Conservation (phyloP, 139 green algal species). For the Volvox reticuliferus region DNA sequence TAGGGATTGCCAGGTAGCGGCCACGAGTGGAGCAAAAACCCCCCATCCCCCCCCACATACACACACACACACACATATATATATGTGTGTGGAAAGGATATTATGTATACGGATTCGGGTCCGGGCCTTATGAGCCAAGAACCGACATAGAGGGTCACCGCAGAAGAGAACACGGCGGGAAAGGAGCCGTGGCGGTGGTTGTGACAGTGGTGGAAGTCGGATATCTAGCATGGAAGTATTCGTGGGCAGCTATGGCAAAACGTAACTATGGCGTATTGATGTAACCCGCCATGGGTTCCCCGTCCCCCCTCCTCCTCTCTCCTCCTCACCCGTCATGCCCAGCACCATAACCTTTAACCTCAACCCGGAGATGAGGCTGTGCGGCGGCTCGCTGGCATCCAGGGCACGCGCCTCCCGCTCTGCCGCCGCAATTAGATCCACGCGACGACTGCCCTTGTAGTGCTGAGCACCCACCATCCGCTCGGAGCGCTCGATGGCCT, state of each 20-base stretch:
- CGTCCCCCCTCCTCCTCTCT: not conserved
- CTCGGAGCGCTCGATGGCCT: slow-evolving; percentile 62
- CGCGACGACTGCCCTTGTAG: slow-evolving; percentile 49
- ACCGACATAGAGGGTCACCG: no score
- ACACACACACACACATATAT: no score
- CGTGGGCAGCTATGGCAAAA: not conserved
- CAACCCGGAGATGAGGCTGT: slow-evolving; percentile 18
- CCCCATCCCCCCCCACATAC: no score
- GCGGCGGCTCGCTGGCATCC: not conserved
- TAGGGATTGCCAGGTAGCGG: no score
- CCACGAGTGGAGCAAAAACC: no score
- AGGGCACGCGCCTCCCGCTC: slow-evolving; percentile 38
- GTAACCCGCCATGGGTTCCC: not conserved
- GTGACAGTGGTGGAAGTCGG: no score
- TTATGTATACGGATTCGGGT: no score
- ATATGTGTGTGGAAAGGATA: no score
- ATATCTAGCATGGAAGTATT: not conserved
- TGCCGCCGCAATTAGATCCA: slow-evolving; percentile 50
- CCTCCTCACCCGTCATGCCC: slow-evolving; percentile 64
- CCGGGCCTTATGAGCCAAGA: no score
- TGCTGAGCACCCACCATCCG: slow-evolving; percentile 51
- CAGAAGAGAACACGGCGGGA: no score
- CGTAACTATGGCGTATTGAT: not conserved
- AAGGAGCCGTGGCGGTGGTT: no score
- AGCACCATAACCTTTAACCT: slow-evolving; percentile 67